These are phyloP conservation scores for Naganishia vaughanmartiniae DNA, from an alignment of 768 basidiomycete genomes.

Conservation along the genomic window DNA sequence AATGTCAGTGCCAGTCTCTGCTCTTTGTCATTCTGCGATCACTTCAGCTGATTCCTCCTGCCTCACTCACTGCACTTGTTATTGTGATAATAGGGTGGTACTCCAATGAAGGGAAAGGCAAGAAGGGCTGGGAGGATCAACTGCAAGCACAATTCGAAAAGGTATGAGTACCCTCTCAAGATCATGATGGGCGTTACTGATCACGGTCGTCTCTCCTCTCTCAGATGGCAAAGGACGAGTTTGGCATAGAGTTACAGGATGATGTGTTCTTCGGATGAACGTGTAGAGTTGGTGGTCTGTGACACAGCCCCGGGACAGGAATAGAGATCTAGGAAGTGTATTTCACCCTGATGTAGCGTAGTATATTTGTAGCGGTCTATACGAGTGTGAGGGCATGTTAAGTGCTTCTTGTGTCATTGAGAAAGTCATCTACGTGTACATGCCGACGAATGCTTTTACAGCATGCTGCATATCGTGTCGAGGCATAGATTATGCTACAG, in stretches of 20 bases:
- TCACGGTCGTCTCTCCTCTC: background rate
- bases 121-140: constrained; percentile 72
- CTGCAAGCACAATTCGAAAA: constrained; percentile 68
- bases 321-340: background rate
- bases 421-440: no score
- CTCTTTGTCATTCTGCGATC: background rate
- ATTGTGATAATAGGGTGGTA: constrained; percentile 42
- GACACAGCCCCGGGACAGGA: background rate
- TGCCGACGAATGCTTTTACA: no score
- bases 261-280: constrained; percentile 57
- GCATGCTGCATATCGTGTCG: no score
- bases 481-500: no score
- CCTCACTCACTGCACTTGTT: constrained; percentile 48
- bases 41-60: background rate
- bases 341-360: background rate
- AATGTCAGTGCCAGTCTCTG: constrained; percentile 46
- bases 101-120: constrained; percentile 42
- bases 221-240: constrained; percentile 67
- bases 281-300: background rate
- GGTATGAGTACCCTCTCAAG: constrained; percentile 40
- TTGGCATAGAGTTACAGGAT: constrained; percentile 71
- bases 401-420: background rate
- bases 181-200: no score
- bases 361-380: background rate
- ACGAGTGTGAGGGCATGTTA: background rate